Evolutionary conservation across 768 basidiomycete species (phyloP), one percentile per base, ranked within the genome.

Genomic region (Tylopilus subfusipes): DNA sequence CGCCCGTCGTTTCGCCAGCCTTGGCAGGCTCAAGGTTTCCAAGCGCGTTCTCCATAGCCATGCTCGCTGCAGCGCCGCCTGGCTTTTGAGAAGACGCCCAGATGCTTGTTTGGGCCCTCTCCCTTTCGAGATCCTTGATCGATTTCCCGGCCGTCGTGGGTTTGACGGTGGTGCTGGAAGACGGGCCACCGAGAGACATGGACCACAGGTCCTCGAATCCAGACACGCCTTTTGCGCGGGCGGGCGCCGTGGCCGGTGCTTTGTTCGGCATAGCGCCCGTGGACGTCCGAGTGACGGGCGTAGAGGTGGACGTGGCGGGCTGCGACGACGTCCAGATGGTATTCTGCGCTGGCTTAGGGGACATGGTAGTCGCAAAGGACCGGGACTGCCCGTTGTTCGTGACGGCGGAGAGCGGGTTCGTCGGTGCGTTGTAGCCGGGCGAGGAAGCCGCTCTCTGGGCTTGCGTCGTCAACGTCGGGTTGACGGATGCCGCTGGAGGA

Each of bases 171-270:
- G 76, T 56, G 31, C 50, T 62, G 14, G 76, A 51, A 13, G 70
- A 54, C 9, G 69, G 55, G 9, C 73, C 60, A 27, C 86, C 87
- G 34, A 95, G 78, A 2, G 87, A 89, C 78, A 93, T 78, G 21
- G 82, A 81, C 90, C 90, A 97, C 59, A 97, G 69, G 67, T 97
- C 94, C 58, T 94, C 94, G 64, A 96, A 97, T 63, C 84, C 85
- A 39, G 53, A 80, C 73, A 53, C 68, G 63, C 34, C 83, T 62
- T 63, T 78, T 67, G 63, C 48, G 8, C 72, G 54, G 21, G 76
- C 67, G 2, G 66, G 42, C 16, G 63, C 42, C n/a, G 63, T 45
- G 19, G 44, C 19, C 7, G 59, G 44, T 9, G 55, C 30, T 43
- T 57, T 67, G 56, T 33, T 60, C 29, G 62, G 61, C n/a, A 42